Base-by-base conservation (phyloP, 225 moss, liverwort and hornwort genomes). In the Climacium dendroides region DNA sequence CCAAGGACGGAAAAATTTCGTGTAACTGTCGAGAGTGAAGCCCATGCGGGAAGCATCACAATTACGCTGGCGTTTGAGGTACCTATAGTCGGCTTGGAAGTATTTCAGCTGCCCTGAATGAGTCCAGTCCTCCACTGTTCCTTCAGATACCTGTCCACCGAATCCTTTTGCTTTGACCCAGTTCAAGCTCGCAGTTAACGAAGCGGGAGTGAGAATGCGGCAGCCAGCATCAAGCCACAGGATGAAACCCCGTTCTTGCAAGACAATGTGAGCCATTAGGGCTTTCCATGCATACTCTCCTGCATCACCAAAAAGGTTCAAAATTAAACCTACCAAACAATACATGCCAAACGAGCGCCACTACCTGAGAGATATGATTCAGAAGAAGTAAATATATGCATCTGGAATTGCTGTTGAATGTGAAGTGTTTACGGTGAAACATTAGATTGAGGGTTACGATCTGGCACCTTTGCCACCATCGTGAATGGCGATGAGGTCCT, bases 211-310 rank as follows among this genome's bases (percentile, higher is more conserved):
- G n/a, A 92, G 79, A 88, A 95, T 82, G 35, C 95, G 93, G 63
- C 94, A 91, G 32, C 95, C 95, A 6, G 92, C 95, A 74, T 95
- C 95, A 0, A 94, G 80, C 95, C 95, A 95, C 34, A 95, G 81
- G 23, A 91, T 93, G 48, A 95, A 92, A 26, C 95, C 95, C 62
- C 94, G 94, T 85, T 95, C 95, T 24, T 10, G 77, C 34, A 95
- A 77, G 24, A 94, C 88, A 25, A 83, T 92, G 74, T 92, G 87
- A 52, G 92, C 91, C 94, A 95, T 93, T 22, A 93, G 11, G 8
- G 93, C 94, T 81, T 95, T 95, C 95, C 95, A 95, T 35, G 95
- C 94, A 53, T 95, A 95, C 86, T 95, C 94, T 50, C 94, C 94
- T 89, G 94, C 84, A 81, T 62, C 73, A 80, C 32, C 79, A 35